Conservation (phyloP, 768 basidiomycete species). For the Termitomyces sp. region DNA sequence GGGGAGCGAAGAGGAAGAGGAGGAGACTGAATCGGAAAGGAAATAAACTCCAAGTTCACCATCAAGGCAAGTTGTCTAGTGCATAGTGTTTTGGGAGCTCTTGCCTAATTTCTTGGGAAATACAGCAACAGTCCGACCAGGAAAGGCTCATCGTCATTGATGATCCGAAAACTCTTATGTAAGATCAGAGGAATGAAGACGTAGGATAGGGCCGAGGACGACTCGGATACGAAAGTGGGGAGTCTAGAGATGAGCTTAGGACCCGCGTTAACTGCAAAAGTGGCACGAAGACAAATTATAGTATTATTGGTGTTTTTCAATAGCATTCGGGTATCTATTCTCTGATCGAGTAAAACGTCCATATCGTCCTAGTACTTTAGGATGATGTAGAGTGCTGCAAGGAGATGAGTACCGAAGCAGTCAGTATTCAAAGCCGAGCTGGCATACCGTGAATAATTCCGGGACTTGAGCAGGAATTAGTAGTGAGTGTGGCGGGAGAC, state of each 20-base stretch:
- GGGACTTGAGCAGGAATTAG: slow-evolving; percentile 43
- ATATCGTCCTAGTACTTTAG: slow-evolving; percentile 56
- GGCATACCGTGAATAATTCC: slow-evolving; percentile 70
- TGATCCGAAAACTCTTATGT: neutral
- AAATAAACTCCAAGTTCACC: neutral
- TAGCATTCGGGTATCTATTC: slow-evolving; percentile 15
- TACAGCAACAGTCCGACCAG: neutral
- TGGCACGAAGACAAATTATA: neutral
- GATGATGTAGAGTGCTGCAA: slow-evolving; percentile 75
- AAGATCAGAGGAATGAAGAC: neutral
- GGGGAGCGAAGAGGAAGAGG: neutral
- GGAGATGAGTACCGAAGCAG: slow-evolving; percentile 15
- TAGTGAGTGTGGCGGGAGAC: slow-evolving; percentile 4
- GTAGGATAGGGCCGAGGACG: neutral
- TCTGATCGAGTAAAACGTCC: slow-evolving; percentile 6
- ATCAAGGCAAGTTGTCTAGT: neutral
- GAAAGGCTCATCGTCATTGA: neutral
- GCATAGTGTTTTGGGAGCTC: neutral
- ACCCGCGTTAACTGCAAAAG: neutral
- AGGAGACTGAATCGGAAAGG: neutral
- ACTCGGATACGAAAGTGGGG: neutral
- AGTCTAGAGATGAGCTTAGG: neutral
- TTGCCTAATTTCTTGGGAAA: neutral
- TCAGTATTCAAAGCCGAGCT: neutral
- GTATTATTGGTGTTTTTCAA: neutral